These are phyloP conservation scores for Galerina marginata DNA, from an alignment of 768 basidiomycete genomes.

Conservation along the genomic window DNA sequence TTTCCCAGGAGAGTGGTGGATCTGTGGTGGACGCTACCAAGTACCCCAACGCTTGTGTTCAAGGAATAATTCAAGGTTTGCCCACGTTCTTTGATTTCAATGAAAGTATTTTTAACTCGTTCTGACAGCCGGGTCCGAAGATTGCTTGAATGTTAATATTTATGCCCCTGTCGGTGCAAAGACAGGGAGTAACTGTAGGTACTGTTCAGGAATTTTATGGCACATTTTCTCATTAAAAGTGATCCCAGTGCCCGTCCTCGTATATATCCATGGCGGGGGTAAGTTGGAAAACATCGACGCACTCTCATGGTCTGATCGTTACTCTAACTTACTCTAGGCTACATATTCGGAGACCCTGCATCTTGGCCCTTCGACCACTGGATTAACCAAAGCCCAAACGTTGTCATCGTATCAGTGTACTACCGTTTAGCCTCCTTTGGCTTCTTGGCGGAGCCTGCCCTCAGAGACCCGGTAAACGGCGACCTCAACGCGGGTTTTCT, in stretches of 20 bases:
- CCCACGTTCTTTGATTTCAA: neutral
- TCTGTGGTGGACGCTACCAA: conserved; percentile 53
- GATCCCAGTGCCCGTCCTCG: conserved; percentile 47
- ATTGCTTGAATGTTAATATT: conserved; percentile 71
- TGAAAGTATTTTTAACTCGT: neutral
- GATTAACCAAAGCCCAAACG: conserved; percentile 65
- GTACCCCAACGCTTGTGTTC: conserved; percentile 64
- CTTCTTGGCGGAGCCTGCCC: conserved; percentile 59
- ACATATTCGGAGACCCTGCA: conserved; percentile 61
- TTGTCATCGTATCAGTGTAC: conserved; percentile 70
- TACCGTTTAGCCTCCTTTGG: conserved; percentile 70
- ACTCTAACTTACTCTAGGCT: conserved; percentile 39
- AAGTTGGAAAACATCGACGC: neutral
- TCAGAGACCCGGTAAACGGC: conserved; percentile 42
- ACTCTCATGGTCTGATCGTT: neutral
- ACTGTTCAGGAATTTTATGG: too few relatives aligned
- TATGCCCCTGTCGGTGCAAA: conserved; percentile 58
- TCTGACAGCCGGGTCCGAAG: conserved; percentile 58
- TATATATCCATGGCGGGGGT: conserved; percentile 59
- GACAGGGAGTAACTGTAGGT: conserved; percentile 51
- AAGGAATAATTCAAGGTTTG: conserved; percentile 56
- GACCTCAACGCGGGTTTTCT: conserved; percentile 60
- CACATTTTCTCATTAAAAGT: too few relatives aligned
- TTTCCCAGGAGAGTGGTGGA: conserved; percentile 40
- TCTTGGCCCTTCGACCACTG: conserved; percentile 73